Percentiles rank a stretch among this genome's conserved stretches.
These are phyloP conservation scores for Penicillium sp. DNA, from an alignment of 2,329 filamentous ascomycete genomes.

Conservation along the genomic window DNA sequence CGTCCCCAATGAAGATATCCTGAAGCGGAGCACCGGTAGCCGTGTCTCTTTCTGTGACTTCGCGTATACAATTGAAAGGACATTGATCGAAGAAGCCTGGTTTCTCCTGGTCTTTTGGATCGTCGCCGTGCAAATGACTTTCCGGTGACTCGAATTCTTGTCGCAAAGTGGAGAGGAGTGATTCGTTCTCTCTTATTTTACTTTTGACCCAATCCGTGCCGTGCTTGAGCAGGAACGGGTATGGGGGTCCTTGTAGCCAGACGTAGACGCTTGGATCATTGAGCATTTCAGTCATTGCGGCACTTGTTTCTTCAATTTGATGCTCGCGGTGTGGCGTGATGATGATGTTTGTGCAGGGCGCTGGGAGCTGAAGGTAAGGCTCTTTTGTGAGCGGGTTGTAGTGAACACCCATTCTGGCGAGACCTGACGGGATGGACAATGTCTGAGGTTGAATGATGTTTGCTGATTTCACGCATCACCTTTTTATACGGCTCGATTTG, in stretches of 20 bases:
- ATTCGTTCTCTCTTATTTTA: conserved; percentile 5
- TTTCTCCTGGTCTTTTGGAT: not conserved
- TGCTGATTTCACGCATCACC: not conserved
- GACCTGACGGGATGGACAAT: not conserved
- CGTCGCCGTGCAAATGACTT: not conserved
- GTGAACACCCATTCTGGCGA: conserved; percentile 18
- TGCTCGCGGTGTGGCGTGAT: conserved; percentile 25
- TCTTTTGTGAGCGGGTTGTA: conserved; percentile 19
- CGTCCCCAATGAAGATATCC: conserved; percentile 26
- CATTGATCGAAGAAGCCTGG: conserved; percentile 15
- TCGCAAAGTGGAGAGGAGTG: not conserved
- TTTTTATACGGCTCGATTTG: not conserved
- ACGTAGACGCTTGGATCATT: conserved; percentile 27
- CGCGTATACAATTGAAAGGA: conserved; percentile 25
- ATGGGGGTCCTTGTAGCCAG: conserved; percentile 25
- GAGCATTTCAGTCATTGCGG: conserved; percentile 13
- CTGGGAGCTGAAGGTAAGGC: conserved; percentile 26
- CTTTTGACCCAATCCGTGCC: conserved; percentile 15
- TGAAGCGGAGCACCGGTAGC: conserved; percentile 7
- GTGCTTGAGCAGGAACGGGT: conserved; percentile 24
- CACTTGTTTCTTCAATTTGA: conserved; percentile 12
- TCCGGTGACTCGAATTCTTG: conserved; percentile 3
- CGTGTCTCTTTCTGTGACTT: conserved; percentile 8
- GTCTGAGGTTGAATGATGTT: not conserved
- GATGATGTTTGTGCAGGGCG: conserved; percentile 26